A percentile compares a stretch with the other conserved stretches of the same genome.
Conservation (phyloP, 345 rosid species). For the Sonneratia alba region DNA sequence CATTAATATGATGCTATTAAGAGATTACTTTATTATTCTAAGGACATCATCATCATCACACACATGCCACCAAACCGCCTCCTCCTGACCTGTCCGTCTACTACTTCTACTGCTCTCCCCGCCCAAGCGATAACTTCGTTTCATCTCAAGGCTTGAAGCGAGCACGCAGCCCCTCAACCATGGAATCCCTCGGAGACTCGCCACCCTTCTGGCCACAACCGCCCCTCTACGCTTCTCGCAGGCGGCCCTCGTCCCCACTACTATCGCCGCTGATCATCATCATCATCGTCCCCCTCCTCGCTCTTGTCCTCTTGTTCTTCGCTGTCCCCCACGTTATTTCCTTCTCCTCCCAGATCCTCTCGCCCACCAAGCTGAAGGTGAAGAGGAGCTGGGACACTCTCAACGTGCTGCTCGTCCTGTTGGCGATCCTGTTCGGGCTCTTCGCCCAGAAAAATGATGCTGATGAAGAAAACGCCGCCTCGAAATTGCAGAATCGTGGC, state of each 20-base stretch:
- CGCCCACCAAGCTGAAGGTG: slow-evolving; percentile 29
- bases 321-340: slow-evolving; percentile 40
- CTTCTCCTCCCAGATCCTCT: slow-evolving; percentile 29
- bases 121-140: neutral
- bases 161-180: neutral
- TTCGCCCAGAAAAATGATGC: slow-evolving; percentile 51
- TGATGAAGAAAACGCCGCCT: slow-evolving; percentile 7
- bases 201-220: slow-evolving; percentile 45
- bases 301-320: slow-evolving; percentile 31
- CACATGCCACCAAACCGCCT: neutral
- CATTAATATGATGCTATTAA: neutral
- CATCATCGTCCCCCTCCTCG: slow-evolving; percentile 35
- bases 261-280: slow-evolving; percentile 40
- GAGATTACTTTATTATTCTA: neutral
- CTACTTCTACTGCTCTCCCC: neutral
- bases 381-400: slow-evolving; percentile 65
- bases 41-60: neutral
- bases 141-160: neutral
- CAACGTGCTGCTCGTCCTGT: slow-evolving; percentile 46
- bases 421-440: slow-evolving; percentile 67
- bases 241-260: slow-evolving; percentile 28
- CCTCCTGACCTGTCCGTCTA: neutral
- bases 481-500: slow-evolving; percentile 4
- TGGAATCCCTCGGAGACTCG: slow-evolving; percentile 25
- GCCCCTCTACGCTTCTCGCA: slow-evolving; percentile 23